Evolutionary conservation across 148 eudicot genomes (phyloP), one percentile per base, ranked within the genome.

Genomic region (Chenopodium album): DNA sequence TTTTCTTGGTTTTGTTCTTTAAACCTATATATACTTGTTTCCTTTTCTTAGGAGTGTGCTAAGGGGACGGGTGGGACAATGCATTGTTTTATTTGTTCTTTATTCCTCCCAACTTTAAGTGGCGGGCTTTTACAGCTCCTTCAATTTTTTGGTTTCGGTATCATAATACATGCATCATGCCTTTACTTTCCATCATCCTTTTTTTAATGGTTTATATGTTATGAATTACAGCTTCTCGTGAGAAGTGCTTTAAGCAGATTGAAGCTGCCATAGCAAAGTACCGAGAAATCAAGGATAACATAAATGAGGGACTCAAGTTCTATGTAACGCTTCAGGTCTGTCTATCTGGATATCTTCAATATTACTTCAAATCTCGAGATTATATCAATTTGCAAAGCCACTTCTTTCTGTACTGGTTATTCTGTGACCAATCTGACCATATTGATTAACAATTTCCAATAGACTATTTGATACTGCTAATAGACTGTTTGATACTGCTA

Each of bases 301-400:
- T 96, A 46, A 96, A 94, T 72, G 99, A 96, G 87, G 99, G 99
- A 75, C 68, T 96, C 79, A 96, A 96, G 87, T 96, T 96, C 78
- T 96, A 96, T 84, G 98, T 94, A 29, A 94, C 99, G 52, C 99
- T 96, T 83, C 99, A 94, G 97, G 98, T 94, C 86, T 63, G 26
- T 9, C 3, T 44, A 29, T 62, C 26, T 46, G 56, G 59, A 4
- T 3, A 31, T 29, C 77, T 22, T 82, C 48, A 75, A 8, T 47
- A 37, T 50, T 63, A 14, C 63, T 31, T 48, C 73, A 10, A 52
- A 64, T 66, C 44, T 23, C 59, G 46, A 28, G 29, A 47, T 73
- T 14, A 17, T 71, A n/a, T 54, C 23, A 28, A 17, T 79, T 54
- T 31, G 28, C 9, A 22, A 72, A 37, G 19, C 46, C 5, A 14